Evolutionary conservation across 306 rosid species (phyloP).

Genomic region (Cicer yamashitae): DNA sequence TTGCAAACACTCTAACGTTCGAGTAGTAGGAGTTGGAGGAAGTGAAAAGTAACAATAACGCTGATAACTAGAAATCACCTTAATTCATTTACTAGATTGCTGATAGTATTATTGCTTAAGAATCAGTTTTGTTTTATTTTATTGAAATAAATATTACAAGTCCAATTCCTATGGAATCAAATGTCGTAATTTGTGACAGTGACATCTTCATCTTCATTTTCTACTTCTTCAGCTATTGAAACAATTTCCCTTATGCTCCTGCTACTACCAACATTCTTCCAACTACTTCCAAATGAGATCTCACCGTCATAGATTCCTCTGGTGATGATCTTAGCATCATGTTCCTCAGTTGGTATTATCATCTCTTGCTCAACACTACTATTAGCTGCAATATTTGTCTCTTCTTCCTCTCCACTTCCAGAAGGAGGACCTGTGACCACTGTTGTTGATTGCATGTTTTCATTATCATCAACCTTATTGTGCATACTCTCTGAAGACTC

Average conservation of each 20-base stretch:
- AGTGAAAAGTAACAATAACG: too few species aligned
- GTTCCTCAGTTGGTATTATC: conserved; percentile 35
- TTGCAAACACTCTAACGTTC: too few species aligned
- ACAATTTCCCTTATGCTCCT: conserved; percentile 50
- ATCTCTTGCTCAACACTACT: conserved; percentile 11
- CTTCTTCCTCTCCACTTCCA: conserved; percentile 38
- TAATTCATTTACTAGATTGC: too few species aligned
- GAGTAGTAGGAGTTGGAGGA: too few species aligned
- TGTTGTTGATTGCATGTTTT: not conserved
- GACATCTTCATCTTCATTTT: conserved; percentile 55
- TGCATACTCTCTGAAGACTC: conserved; percentile 13
- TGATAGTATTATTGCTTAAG: too few species aligned
- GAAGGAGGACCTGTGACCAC: not conserved
- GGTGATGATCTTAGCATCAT: conserved; percentile 36
- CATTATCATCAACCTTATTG: not conserved
- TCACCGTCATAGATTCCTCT: conserved; percentile 61
- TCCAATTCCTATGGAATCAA: conserved; percentile 17
- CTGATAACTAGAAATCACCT: too few species aligned
- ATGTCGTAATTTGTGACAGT: conserved; percentile 18
- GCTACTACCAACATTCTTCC: conserved; percentile 49
- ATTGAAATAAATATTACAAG: conserved; percentile 18
- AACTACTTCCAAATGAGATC: conserved; percentile 63
- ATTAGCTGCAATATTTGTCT: not conserved
- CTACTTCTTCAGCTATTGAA: conserved; percentile 57
- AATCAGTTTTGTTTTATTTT: too few species aligned